Percentiles rank a stretch among this genome's conserved stretches.
These are phyloP conservation scores for Coemansia sp. DNA, from an alignment of 192 early-diverging fungal genomes.

Conservation along the genomic window DNA sequence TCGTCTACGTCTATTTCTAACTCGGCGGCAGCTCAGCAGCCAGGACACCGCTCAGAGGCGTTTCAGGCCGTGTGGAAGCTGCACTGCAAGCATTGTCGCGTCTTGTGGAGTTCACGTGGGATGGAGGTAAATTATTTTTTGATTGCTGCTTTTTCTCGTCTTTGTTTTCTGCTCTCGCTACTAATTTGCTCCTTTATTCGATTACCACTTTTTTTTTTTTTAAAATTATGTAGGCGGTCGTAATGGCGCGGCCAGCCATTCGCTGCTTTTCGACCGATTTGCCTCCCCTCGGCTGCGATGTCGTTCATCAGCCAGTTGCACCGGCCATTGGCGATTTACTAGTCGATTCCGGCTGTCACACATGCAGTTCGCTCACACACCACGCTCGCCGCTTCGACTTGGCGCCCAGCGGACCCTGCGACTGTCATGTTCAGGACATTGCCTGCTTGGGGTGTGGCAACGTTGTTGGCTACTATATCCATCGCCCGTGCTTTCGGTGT, in stretches of 20 bases:
- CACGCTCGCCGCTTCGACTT: slow-evolving; percentile 50
- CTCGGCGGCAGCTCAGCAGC: neutral
- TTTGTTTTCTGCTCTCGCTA: neutral
- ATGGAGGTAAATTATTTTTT: slow-evolving; percentile 30
- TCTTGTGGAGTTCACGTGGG: slow-evolving; percentile 50
- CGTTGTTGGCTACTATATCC: slow-evolving; percentile 49
- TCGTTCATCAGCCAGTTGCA: slow-evolving; percentile 41
- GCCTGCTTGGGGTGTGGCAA: slow-evolving; percentile 52
- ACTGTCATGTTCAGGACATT: slow-evolving; percentile 53
- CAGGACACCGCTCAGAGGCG: slow-evolving; percentile 20
- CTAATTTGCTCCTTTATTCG: neutral
- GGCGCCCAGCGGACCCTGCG: slow-evolving; percentile 45
- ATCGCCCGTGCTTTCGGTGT: slow-evolving; percentile 50
- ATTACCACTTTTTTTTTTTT: neutral
- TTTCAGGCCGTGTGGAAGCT: slow-evolving; percentile 53
- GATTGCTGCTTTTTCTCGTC: neutral
- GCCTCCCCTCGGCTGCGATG: slow-evolving; percentile 46
- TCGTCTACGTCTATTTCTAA: neutral
- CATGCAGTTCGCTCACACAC: slow-evolving; percentile 38
- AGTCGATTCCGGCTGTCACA: slow-evolving; percentile 27
- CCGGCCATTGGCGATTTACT: slow-evolving; percentile 36
- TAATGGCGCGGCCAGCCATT: slow-evolving; percentile 48
- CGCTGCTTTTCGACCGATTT: slow-evolving; percentile 49
- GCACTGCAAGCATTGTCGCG: slow-evolving; percentile 43
- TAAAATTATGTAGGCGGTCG: slow-evolving; percentile 24